Percentiles rank a stretch among this genome's conserved stretches.
Conservation (phyloP, 2,329 filamentous ascomycete genomes). For the Chalaropsis ovoidea region DNA sequence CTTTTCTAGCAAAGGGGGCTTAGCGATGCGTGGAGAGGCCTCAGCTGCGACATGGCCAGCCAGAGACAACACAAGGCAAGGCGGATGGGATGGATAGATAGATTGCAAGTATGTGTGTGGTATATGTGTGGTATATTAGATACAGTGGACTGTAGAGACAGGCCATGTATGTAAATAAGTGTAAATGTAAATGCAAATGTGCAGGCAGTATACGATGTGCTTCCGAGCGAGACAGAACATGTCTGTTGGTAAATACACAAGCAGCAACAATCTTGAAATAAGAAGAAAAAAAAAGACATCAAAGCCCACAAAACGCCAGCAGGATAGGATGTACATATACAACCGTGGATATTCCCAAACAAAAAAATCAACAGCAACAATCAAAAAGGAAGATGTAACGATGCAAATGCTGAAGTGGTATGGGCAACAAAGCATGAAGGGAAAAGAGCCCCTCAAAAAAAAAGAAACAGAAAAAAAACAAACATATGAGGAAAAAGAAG, state of each 20-base stretch:
- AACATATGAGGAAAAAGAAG: neutral
- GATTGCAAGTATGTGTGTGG: no score
- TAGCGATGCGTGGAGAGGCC: no score
- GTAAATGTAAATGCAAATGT: no score
- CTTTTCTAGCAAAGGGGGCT: no score
- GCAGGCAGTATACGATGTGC: no score
- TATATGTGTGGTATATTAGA: no score
- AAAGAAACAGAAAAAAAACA: neutral
- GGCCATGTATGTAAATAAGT: no score
- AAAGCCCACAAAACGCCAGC: neutral
- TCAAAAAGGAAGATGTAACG: neutral
- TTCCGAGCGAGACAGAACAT: neutral
- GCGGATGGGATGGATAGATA: no score
- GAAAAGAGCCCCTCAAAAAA: neutral
- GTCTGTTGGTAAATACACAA: neutral
- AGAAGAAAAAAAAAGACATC: neutral
- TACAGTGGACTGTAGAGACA: no score
- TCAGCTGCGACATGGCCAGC: no score
- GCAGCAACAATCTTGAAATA: neutral
- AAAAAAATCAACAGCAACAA: slow-evolving; percentile 12
- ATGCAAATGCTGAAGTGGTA: slow-evolving; percentile 9
- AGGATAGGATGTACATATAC: slow-evolving; percentile 4
- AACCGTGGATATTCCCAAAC: slow-evolving; percentile 1
- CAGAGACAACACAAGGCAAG: no score
- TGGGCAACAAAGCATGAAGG: neutral